Base-by-base conservation (phyloP, 2,329 filamentous ascomycete species). In the Dryadomyces sulphureus region DNA sequence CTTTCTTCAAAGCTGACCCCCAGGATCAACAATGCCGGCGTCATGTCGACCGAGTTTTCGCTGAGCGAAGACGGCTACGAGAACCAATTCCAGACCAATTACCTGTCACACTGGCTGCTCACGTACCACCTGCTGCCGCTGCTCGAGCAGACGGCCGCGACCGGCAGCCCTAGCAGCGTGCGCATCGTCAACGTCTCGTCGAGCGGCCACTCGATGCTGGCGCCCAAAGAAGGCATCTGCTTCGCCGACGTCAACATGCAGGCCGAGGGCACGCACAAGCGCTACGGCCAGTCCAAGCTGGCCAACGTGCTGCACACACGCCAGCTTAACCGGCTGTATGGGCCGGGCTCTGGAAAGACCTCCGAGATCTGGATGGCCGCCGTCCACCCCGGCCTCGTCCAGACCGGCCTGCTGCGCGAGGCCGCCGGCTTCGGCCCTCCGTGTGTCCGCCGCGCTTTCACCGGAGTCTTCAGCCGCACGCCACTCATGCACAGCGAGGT, bases 51-150 rank as follows among this genome's bases (percentile, higher is more conserved):
- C 38, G 53, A 55, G 7, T 64, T 60, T 43, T 52, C 54, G 34
- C 49, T 59, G 19, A 63, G 58, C 42, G 54, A 55, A 45, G 57
- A 66, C 45, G 60, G 59, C 30, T 58, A 56, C 53, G 64, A 63
- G 54, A 57, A 48, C 43, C 62, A 67, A 50, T 65, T 53, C 25
- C 57, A 44, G 56, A 66, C 62, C 36, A 67, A 67, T 49, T 66
- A 67, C 52, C 57, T 68, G 19, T 54, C 62, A 8, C 65, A 68
- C 54, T 67, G 62, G 63, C 51, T 65, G 12, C 51, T 68, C 7
- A 66, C 64, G 5, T 50, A 57, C 22, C 57, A 60, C 44, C 57
- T 66, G 3, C 57, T 67, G 7, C 62, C 64, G 5, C 51, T 63
- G 19, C 53, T 67, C 45, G 53, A 55, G 19, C 43, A 36, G 16